Evolutionary conservation across 2,329 filamentous ascomycete species (phyloP).

Genomic region (Fusarium denticulatum): DNA sequence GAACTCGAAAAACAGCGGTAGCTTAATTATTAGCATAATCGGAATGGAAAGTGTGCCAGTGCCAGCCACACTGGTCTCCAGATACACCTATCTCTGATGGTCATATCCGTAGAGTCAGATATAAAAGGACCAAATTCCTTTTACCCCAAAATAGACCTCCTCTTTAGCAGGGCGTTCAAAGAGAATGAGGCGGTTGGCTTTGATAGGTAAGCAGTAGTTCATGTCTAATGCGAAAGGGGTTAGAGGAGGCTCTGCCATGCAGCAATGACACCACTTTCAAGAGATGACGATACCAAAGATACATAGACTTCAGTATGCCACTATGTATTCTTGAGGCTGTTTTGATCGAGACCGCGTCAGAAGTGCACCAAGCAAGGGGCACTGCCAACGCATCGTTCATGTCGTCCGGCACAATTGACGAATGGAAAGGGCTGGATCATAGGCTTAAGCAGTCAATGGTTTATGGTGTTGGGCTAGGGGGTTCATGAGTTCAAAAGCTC

Average conservation of each 20-base stretch:
- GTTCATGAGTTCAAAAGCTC: slow-evolving; percentile 20
- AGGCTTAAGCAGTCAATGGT: not conserved
- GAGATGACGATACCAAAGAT: not conserved
- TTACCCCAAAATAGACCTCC: not conserved
- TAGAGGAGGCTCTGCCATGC: slow-evolving; percentile 31
- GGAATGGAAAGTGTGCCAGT: not conserved
- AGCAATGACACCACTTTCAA: slow-evolving; percentile 15
- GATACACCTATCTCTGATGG: not conserved
- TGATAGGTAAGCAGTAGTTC: slow-evolving; percentile 11
- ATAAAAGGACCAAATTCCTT: not conserved
- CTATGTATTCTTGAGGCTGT: slow-evolving; percentile 7
- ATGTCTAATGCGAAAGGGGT: slow-evolving; percentile 28
- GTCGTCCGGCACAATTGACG: not conserved
- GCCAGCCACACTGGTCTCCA: not conserved
- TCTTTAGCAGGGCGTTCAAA: slow-evolving; percentile 12
- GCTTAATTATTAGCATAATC: not conserved
- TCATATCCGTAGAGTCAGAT: not conserved
- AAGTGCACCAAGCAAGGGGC: not conserved
- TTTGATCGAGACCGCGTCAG: slow-evolving; percentile 4
- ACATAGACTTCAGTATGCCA: not conserved
- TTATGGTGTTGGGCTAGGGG: not conserved
- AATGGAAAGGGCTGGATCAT: not conserved
- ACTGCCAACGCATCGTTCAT: slow-evolving; percentile 4
- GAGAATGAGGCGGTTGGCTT: slow-evolving; percentile 20
- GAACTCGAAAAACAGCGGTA: not conserved